Conservation (phyloP, 305 asterid genomes). For the Fraxinus dipetala region DNA sequence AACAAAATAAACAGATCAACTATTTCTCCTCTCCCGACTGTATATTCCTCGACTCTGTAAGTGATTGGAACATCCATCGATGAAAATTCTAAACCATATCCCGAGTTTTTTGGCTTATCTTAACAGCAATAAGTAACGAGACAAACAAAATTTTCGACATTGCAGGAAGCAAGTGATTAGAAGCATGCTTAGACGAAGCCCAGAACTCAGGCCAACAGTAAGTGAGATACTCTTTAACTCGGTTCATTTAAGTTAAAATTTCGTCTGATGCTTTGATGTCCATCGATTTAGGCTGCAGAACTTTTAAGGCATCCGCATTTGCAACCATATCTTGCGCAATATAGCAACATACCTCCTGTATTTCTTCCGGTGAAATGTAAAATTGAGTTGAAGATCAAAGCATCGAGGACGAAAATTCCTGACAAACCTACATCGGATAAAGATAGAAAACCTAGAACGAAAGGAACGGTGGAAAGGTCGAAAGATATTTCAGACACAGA, state of each 20-base stretch:
- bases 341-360: constrained; percentile 44
- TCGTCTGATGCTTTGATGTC: constrained; percentile 3
- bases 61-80: constrained; percentile 17
- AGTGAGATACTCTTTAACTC: constrained; percentile 17
- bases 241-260: not conserved
- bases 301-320: constrained; percentile 77
- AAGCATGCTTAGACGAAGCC: constrained; percentile 79
- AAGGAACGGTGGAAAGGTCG: constrained; percentile 26
- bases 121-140: not conserved
- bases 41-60: constrained; percentile 74
- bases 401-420: constrained; percentile 18
- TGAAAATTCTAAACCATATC: not conserved
- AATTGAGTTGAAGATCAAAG: constrained; percentile 22
- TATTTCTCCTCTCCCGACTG: constrained; percentile 72
- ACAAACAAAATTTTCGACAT: not conserved
- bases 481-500: constrained; percentile 5
- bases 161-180: constrained; percentile 71
- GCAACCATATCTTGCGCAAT: constrained; percentile 56
- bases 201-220: constrained; percentile 75
- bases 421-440: constrained; percentile 25
- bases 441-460: constrained; percentile 15
- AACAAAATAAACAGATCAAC: constrained; percentile 64
- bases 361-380: constrained; percentile 49
- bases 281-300: constrained; percentile 63
- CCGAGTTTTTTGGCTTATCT: not conserved